Evolutionary conservation across 192 early-diverging fungal species (phyloP), one percentile per base, ranked within the genome.

Genomic region (Rhizophagus prolifer): DNA sequence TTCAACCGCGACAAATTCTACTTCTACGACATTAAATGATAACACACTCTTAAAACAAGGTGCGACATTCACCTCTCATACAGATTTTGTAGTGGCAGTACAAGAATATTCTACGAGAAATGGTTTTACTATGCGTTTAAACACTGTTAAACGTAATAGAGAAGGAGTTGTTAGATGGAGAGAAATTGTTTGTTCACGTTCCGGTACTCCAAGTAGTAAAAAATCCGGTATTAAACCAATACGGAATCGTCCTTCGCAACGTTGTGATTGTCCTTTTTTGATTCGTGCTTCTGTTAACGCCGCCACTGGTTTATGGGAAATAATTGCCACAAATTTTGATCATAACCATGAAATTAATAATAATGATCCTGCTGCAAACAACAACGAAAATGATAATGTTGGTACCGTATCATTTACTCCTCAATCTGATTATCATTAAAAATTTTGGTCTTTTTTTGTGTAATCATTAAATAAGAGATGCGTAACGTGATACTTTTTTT

Each of bases 111-210:
- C 65, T 9, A 67, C n/a, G 36, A 30, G 31, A 12, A 14, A 67
- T 41, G 65, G 65, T 21, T 67, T 67, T 44, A 67, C 65, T n/a
- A 67, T 67, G 65, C 30, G 65, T 19, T 21, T 67, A 31, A 30
- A 67, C 8, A 67, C 30, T n/a, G 30, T 67, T 44, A 67, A 67
- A 41, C 30, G 65, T 4, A 67, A 67, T n/a, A 67, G 31, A 25
- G 65, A n/a, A 38, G 65, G 65, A 41, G n/a, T 38, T n/a, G 36
- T 67, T 36, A 31, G 65, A 23, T 67, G 65, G 65, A 67, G 65
- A 67, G 65, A 67, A 41, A 67, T 67, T n/a, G 65, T 67, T 12
- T 67, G 65, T 67, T 67, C 65, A n/a, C 65, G 65, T 38, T 41
- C 21, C 19, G 65, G 65, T 41, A 67, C 31, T 67, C 36, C 65